These are phyloP conservation scores for Vitrella brassicaformis DNA, from an alignment of 73 alveolate genomes.

Conservation along the genomic window DNA sequence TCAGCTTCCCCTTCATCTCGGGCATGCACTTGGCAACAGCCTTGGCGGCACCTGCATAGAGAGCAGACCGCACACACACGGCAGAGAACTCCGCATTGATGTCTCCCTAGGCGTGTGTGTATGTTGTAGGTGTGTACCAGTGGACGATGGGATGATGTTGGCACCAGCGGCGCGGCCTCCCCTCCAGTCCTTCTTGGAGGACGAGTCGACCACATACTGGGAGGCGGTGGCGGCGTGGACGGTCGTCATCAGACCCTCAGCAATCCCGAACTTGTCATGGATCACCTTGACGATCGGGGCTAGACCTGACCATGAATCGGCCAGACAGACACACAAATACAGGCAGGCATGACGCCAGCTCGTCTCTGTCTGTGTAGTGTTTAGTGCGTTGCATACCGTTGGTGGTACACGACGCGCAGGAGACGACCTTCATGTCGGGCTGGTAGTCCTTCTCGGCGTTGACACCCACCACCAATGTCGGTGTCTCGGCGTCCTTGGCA, in stretches of 20 bases:
- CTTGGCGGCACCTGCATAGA: conserved; percentile 68
- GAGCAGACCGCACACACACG: not conserved
- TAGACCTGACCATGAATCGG: not conserved
- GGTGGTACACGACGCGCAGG: conserved; percentile 97
- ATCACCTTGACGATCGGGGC: conserved; percentile 82
- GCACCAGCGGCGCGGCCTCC: conserved; percentile 91
- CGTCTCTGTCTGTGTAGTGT: not conserved
- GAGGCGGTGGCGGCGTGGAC: conserved; percentile 90
- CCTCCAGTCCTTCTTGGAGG: conserved; percentile 83
- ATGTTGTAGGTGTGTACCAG: too few relatives aligned
- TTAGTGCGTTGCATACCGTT: conserved; percentile 74
- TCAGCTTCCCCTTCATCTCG: conserved; percentile 79
- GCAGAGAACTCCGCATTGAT: not conserved
- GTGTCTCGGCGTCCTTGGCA: conserved; percentile 75
- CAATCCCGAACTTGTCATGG: conserved; percentile 88
- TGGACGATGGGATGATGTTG: conserved; percentile 88
- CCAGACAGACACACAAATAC: not conserved
- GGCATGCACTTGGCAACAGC: conserved; percentile 91
- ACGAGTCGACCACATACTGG: conserved; percentile 75
- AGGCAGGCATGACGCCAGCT: not conserved
- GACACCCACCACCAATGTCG: conserved; percentile 84
- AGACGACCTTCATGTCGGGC: conserved; percentile 58
- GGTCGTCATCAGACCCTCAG: conserved; percentile 89
- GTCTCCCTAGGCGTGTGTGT: conserved; percentile 82
- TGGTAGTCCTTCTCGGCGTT: conserved; percentile 68